Evolutionary conservation across 2,329 filamentous ascomycete species (phyloP), one percentile per base, ranked within the genome.

Genomic region (Torrubiella hemipterigena): DNA sequence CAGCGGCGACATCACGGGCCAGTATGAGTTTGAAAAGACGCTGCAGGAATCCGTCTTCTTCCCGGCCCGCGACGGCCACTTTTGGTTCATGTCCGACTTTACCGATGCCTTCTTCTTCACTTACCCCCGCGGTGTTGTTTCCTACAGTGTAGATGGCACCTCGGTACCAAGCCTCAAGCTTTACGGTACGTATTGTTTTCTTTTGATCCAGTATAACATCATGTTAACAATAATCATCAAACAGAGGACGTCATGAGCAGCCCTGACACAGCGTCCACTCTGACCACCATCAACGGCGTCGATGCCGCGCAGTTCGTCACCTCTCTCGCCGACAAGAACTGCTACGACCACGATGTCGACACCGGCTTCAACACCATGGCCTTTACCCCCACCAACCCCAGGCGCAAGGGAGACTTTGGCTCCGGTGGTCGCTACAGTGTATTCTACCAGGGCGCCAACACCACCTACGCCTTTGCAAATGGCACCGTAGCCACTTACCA

Each of bases 31-130:
- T 39, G 64, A 73, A 41, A 38, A 54, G 7, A 67, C 69, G 17
- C 55, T 82, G 3, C 66, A 69, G 34, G 50, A 59, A 21, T 50
- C 71, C 7, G 57, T 75, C 20, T 43, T 44, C 19, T 59, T 61
- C 16, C 58, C 57, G 2, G 67, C 70, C 4, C 73, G 81, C 41
- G 77, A 83, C 45, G 73, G 75, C 2, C 77, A 83, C 44, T 74
- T 78, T 31, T 52, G 58, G 3, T 74, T 65, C 43, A 51, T 63
- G 11, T 6, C 20, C 10, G 67, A 69, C 3, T 67, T 73, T 39
- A 58, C 75, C 11, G 62, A 59, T 25, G 59, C 67, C 1, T 73
- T 77, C 24, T n/a, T 15, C 7, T 35, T 17, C 16, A 21, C 9
- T 37, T 22, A 30, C 42, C 4, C 37, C 36, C 20, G 32, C 36